A percentile compares a stretch with the other conserved stretches of the same genome.
phyloP scores from a whole-genome alignment of 2,329 filamentous ascomycete genomes.

The Ceratocystis smalleyi region DNA sequence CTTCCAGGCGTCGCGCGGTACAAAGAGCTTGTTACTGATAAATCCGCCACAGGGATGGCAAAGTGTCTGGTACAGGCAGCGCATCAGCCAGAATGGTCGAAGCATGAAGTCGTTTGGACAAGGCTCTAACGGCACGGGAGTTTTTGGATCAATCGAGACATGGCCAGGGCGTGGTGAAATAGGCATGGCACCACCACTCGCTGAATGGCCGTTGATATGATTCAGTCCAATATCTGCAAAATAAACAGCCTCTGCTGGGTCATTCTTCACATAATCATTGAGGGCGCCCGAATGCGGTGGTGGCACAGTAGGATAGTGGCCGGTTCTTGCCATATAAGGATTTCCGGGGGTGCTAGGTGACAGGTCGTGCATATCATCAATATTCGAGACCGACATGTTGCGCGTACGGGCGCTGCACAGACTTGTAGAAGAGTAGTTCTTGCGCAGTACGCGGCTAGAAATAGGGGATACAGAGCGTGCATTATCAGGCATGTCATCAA shows the following conservation, averaged over 20 bases:
- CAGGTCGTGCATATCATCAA: constrained; percentile 47
- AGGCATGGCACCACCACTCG: constrained; percentile 3
- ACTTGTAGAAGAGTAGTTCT: constrained; percentile 57
- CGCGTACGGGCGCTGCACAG: constrained; percentile 56
- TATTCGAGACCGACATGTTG: constrained; percentile 51
- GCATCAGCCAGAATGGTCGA: constrained; percentile 97
- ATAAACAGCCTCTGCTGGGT: constrained; percentile 52
- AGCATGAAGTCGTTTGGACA: constrained; percentile 79
- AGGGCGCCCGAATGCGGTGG: constrained; percentile 52
- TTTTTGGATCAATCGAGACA: constrained; percentile 34
- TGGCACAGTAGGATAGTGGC: constrained; percentile 45
- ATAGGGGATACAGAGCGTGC: constrained; percentile 39
- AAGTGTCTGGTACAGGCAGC: constrained; percentile 81
- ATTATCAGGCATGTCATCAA: constrained; percentile 21
- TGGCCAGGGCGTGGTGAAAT: constrained; percentile 42
- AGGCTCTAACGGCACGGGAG: constrained; percentile 68
- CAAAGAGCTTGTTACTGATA: constrained; percentile 76
- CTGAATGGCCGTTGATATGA: constrained; percentile 15
- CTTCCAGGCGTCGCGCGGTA: constrained; percentile 83
- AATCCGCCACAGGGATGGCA: constrained; percentile 86
- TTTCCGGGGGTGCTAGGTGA: constrained; percentile 63
- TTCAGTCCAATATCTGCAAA: constrained; percentile 77
- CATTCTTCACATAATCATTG: constrained; percentile 39
- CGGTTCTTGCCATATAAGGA: constrained; percentile 35
- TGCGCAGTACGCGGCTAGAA: constrained; percentile 37